Evolutionary conservation across 805 yeast species (phyloP).

Genomic region (Jamesozyma lodderae): DNA sequence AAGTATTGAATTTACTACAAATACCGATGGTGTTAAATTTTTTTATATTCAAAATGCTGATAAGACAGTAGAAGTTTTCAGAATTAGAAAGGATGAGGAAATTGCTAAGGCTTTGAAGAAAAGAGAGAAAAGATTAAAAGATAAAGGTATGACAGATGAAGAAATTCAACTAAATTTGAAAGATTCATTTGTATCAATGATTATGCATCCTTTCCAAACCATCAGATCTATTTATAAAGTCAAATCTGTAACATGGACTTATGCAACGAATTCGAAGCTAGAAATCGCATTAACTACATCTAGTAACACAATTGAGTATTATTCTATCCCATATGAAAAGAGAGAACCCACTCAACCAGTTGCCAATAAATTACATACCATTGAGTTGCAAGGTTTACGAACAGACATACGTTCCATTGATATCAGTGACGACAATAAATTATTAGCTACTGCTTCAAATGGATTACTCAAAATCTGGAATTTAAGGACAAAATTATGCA

Average conservation of each 20-base stretch:
- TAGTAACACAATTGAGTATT: constrained; percentile 68
- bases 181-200: constrained; percentile 42
- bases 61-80: constrained; percentile 68
- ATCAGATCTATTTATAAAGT: constrained; percentile 59
- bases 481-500: constrained; percentile 56
- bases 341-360: constrained; percentile 37
- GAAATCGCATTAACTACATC: constrained; percentile 58
- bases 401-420: constrained; percentile 80
- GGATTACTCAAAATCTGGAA: constrained; percentile 90
- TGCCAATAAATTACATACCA: constrained; percentile 41
- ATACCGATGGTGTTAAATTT: constrained; percentile 28
- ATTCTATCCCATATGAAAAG: constrained; percentile 49
- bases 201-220: constrained; percentile 59
- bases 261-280: constrained; percentile 37
- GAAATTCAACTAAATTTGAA: constrained; percentile 47
- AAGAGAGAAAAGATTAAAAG: constrained; percentile 68
- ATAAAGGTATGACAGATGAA: constrained; percentile 53
- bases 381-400: constrained; percentile 81
- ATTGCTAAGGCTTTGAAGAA: constrained; percentile 66
- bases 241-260: constrained; percentile 59
- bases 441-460: constrained; percentile 83
- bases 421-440: constrained; percentile 67
- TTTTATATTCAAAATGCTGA: constrained; percentile 74
- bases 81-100: constrained; percentile 70
- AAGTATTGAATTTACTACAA: constrained; percentile 41